phyloP scores from a whole-genome alignment of 345 rosid species.

The Gossypium thurberi region DNA sequence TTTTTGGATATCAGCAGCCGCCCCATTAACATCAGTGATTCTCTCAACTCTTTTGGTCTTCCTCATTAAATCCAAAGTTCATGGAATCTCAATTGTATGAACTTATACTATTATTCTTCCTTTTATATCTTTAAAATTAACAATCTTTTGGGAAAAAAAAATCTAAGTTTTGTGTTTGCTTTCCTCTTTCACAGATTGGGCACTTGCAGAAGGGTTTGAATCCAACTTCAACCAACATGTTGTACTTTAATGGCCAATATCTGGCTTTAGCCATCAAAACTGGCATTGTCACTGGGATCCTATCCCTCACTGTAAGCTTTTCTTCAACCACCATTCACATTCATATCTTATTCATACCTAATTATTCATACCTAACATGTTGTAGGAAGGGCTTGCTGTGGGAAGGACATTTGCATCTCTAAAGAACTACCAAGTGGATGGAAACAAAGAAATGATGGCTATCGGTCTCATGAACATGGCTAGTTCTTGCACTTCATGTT shows the following conservation, averaged over 20 bases:
- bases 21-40: slow-evolving; percentile 84
- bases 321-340: not conserved
- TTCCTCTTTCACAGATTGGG: slow-evolving; percentile 59
- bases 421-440: slow-evolving; percentile 84
- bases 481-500: slow-evolving; percentile 93
- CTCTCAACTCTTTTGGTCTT: slow-evolving; percentile 51
- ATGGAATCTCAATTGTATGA: slow-evolving; percentile 68
- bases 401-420: slow-evolving; percentile 96
- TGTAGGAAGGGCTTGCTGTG: slow-evolving; percentile 96
- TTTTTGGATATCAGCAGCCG: slow-evolving; percentile 94
- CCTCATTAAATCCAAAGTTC: slow-evolving; percentile 54
- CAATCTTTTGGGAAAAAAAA: not conserved
- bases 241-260: slow-evolving; percentile 48
- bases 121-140: not conserved
- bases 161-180: not conserved
- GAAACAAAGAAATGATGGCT: slow-evolving; percentile 98
- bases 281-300: slow-evolving; percentile 81
- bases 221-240: slow-evolving; percentile 84
- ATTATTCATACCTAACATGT: not conserved
- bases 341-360: too few species aligned
- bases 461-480: slow-evolving; percentile 92
- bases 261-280: slow-evolving; percentile 74
- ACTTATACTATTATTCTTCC: not conserved
- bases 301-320: slow-evolving; percentile 79
- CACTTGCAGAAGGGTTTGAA: slow-evolving; percentile 84